These are phyloP conservation scores for Cadophora malorum DNA, from an alignment of 2,329 filamentous ascomycete genomes.

Conservation along the genomic window DNA sequence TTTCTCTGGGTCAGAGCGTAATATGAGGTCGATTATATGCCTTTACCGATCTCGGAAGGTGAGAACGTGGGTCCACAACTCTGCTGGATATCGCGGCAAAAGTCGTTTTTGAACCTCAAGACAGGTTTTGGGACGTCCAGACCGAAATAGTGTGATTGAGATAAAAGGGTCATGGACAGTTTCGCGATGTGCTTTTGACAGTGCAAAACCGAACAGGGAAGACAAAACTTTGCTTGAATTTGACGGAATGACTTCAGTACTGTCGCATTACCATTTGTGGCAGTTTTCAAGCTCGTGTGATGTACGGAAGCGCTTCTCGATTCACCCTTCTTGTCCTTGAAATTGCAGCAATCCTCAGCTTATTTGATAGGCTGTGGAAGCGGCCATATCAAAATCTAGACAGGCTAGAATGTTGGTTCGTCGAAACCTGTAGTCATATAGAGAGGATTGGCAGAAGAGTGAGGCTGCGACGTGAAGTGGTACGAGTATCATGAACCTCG, in stretches of 20 bases:
- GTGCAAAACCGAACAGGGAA: not conserved
- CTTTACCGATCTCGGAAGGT: not conserved
- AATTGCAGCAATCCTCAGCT: not conserved
- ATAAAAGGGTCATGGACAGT: not conserved
- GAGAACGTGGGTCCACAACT: not conserved
- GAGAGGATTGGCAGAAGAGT: slow-evolving; percentile 3
- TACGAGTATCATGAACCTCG: slow-evolving; percentile 28
- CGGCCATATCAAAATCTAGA: slow-evolving; percentile 6
- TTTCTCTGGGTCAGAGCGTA: not conserved
- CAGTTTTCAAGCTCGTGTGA: slow-evolving; percentile 12
- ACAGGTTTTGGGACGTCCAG: not conserved
- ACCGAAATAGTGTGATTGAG: not conserved
- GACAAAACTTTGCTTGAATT: not conserved
- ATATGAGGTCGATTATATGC: slow-evolving; percentile 1
- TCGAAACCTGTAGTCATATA: slow-evolving; percentile 1
- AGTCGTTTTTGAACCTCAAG: not conserved
- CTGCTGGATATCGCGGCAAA: not conserved
- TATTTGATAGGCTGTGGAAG: not conserved
- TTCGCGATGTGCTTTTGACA: not conserved
- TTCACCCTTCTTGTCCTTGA: slow-evolving; percentile 9
- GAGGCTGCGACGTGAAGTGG: slow-evolving; percentile 27
- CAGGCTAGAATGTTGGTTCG: not conserved
- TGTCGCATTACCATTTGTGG: not conserved
- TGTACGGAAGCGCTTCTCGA: not conserved
- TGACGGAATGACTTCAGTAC: slow-evolving; percentile 12